Conservation (phyloP, 2,329 filamentous ascomycete species). For the Epicoccum sorghinum region DNA sequence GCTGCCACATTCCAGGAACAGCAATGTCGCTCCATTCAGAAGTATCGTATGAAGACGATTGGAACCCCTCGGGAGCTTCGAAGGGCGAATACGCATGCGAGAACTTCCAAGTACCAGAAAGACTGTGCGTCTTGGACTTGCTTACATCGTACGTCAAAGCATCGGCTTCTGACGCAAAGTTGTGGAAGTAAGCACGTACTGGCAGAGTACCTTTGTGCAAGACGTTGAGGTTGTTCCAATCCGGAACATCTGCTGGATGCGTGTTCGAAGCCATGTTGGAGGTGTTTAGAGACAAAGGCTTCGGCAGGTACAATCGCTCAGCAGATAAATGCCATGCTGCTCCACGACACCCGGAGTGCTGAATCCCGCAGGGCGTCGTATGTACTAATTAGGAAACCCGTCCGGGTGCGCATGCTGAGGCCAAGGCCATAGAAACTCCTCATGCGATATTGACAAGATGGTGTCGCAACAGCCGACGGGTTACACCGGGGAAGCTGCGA, state of each 20-base stretch:
- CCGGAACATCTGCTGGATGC: slow-evolving; percentile 49
- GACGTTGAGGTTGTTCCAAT: slow-evolving; percentile 67
- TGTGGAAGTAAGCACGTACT: slow-evolving; percentile 63
- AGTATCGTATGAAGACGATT: slow-evolving; percentile 41
- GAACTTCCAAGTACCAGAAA: slow-evolving; percentile 49
- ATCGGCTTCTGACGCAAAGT: slow-evolving; percentile 57
- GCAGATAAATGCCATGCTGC: slow-evolving; percentile 14
- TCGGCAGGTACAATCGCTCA: slow-evolving; percentile 1
- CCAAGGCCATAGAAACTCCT: slow-evolving; percentile 18
- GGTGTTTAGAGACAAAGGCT: slow-evolving; percentile 2
- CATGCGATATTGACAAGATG: slow-evolving; percentile 11
- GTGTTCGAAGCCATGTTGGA: slow-evolving; percentile 29
- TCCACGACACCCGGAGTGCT: slow-evolving; percentile 12
- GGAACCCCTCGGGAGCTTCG: slow-evolving; percentile 45
- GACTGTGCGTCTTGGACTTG: slow-evolving; percentile 42
- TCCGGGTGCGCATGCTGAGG: slow-evolving; percentile 19
- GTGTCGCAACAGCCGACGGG: slow-evolving; percentile 4
- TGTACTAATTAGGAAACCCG: slow-evolving; percentile 29
- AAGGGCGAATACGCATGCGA: slow-evolving; percentile 45
- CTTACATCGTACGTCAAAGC: slow-evolving; percentile 52
- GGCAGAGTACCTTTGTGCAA: slow-evolving; percentile 66
- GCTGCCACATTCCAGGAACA: slow-evolving; percentile 73
- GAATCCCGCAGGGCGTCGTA: slow-evolving; percentile 13
- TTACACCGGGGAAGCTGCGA: slow-evolving; percentile 5
- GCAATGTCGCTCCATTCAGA: slow-evolving; percentile 59